Evolutionary conservation across 805 yeast genomes (phyloP).

Genomic region (Candida stauntonica): DNA sequence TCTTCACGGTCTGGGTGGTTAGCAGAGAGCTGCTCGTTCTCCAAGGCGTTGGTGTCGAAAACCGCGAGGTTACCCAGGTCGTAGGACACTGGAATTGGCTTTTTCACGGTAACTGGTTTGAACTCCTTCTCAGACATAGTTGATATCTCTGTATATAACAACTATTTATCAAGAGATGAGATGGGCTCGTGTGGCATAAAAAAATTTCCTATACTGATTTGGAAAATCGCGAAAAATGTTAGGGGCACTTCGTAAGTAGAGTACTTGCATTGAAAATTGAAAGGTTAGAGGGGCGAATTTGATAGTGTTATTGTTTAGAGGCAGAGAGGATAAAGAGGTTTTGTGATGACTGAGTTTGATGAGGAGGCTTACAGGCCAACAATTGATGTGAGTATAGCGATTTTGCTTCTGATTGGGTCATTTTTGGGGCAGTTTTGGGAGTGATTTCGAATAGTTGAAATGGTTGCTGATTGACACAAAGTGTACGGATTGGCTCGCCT

Average conservation of each 20-base stretch:
- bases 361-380: constrained; percentile 44
- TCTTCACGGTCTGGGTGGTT: constrained; percentile 58
- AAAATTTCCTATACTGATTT: not conserved
- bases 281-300: not conserved
- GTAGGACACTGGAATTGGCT: constrained; percentile 81
- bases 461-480: no score
- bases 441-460: no score
- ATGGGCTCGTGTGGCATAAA: not conserved
- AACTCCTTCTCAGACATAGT: constrained; percentile 11
- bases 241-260: not conserved
- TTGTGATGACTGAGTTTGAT: constrained; percentile 17
- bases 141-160: no score
- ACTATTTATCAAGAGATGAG: no score
- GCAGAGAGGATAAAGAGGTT: no score
- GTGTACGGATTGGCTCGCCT: no score
- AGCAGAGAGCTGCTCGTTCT: constrained; percentile 47
- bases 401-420: no score
- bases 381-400: constrained; percentile 49
- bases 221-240: not conserved
- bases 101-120: constrained; percentile 84
- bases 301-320: no score
- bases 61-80: constrained; percentile 91
- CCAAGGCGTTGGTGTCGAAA: constrained; percentile 86
- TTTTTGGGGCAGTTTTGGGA: not conserved
- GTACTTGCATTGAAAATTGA: not conserved